A percentile compares a stretch with the other conserved stretches of the same genome.
Evolutionary conservation across 768 basidiomycete species (phyloP).

Genomic region (Boletus subparvulus): DNA sequence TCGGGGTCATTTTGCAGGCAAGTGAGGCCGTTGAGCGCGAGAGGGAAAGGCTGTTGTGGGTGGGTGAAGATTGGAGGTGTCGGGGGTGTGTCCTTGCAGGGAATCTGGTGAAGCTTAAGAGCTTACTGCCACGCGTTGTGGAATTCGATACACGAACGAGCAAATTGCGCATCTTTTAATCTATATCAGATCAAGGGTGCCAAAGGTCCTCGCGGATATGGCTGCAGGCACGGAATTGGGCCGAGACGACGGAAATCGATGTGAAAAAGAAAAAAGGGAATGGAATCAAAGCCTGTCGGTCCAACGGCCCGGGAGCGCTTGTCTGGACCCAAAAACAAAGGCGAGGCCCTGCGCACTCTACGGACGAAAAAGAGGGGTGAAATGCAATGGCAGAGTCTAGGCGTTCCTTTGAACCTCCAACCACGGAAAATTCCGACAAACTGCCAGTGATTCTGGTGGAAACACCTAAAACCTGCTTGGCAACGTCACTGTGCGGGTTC

Average conservation of each 20-base stretch:
- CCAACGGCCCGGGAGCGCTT: not conserved
- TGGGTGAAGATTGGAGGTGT: slow-evolving; percentile 6
- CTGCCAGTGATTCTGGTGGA: not conserved
- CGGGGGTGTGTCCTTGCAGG: slow-evolving; percentile 8
- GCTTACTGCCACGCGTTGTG: slow-evolving; percentile 20
- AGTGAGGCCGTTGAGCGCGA: slow-evolving; percentile 9
- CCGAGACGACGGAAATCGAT: slow-evolving; percentile 13
- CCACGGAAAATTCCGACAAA: not conserved
- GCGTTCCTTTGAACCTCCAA: slow-evolving; percentile 4
- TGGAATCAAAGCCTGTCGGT: not conserved
- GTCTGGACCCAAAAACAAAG: not conserved
- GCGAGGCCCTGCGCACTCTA: not conserved
- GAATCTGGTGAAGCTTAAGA: slow-evolving; percentile 20
- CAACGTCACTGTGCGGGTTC: not conserved
- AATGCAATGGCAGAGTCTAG: slow-evolving; percentile 14
- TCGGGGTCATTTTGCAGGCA: slow-evolving; percentile 36
- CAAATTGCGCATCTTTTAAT: slow-evolving; percentile 21
- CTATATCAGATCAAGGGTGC: slow-evolving; percentile 31
- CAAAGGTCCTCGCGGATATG: slow-evolving; percentile 27
- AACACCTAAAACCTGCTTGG: not conserved
- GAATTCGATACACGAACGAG: slow-evolving; percentile 16
- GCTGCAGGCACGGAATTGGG: slow-evolving; percentile 4
- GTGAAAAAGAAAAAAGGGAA: slow-evolving; percentile 9
- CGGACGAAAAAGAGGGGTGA: not conserved
- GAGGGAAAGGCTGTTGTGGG: not conserved